Base-by-base conservation (phyloP, 106 monocot species). In the Allium sativum region DNA sequence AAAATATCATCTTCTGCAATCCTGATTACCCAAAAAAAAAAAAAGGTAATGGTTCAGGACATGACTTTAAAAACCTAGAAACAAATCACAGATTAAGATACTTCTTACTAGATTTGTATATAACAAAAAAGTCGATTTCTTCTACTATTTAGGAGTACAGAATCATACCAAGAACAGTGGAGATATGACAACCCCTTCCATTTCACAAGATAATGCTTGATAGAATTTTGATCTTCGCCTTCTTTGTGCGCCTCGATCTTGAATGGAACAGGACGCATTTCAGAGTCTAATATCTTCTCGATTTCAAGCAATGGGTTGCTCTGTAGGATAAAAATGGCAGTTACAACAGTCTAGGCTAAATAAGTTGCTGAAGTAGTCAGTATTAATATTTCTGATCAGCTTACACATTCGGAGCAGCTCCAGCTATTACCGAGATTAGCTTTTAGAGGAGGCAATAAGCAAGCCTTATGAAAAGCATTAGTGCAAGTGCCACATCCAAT, bases 341-440 rank as follows among this genome's bases (percentile, higher is more conserved):
- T 19, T 41, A 46, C 12, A 53, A 44, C 15, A 9, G 11, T 44
- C 20, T 21, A 18, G 18, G 13, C 6, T 41, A 12, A 10, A 43
- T 14, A 61, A 4, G 12, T 11, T 47, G 21, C n/a, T 14, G 48
- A 18, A 6, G 15, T 12, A 13, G 57, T 7, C 16, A 72, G 21
- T 53, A 6, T 52, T 20, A 48, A 48, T 22, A 60, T 51, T 48
- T n/a, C 2, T 16, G n/a, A 55, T 9, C 55, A 56, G 18, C 79
- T 51, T 93, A 93, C 93, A 82, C 93, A 93, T 76, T 89, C 85
- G 70, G 88, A 79, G 50, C 93, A 93, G 51, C 80, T 93, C 93
- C 88, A 93, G 71, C 53, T 74, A 44, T 73, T 42, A 74, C 55
- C 52, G 53, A 62, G 48, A 45, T 3, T 15, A 1, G 52, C 53